phyloP scores from a whole-genome alignment of 2,329 filamentous ascomycete genomes.

The Talaromyces pinophilus region DNA sequence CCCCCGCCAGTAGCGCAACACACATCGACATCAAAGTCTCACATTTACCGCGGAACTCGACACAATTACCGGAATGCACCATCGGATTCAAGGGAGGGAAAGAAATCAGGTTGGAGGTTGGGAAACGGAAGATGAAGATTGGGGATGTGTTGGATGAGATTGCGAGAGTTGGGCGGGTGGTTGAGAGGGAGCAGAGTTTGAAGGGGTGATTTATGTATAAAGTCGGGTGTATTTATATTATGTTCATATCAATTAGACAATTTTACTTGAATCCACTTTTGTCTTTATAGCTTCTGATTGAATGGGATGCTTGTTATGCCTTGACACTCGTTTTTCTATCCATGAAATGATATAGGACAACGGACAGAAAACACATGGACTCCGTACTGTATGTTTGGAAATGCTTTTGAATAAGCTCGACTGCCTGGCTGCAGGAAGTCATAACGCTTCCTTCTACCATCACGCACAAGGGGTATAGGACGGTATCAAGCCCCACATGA shows the following conservation, averaged over 20 bases:
- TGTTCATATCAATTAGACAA: not conserved
- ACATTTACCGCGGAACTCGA: slow-evolving; percentile 69
- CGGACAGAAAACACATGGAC: slow-evolving; percentile 9
- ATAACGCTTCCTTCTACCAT: not conserved
- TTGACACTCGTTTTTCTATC: slow-evolving; percentile 16
- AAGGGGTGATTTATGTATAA: slow-evolving; percentile 41
- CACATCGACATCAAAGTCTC: slow-evolving; percentile 76
- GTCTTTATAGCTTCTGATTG: too few species aligned
- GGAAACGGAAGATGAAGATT: slow-evolving; percentile 76
- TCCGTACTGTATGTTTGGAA: not conserved
- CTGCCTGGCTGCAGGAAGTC: slow-evolving; percentile 6
- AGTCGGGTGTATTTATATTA: not conserved
- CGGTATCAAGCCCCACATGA: not conserved
- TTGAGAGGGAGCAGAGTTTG: slow-evolving; percentile 83
- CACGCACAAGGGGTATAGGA: slow-evolving; percentile 16
- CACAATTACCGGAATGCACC: slow-evolving; percentile 66
- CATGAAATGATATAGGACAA: slow-evolving; percentile 11
- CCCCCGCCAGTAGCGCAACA: slow-evolving; percentile 72
- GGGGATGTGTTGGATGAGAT: slow-evolving; percentile 85
- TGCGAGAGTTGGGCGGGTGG: slow-evolving; percentile 78
- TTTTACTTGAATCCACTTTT: not conserved
- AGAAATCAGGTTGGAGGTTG: slow-evolving; percentile 78
- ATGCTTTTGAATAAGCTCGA: not conserved
- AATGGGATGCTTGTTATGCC: not conserved
- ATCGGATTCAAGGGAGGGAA: slow-evolving; percentile 97